Evolutionary conservation across 2,329 filamentous ascomycete genomes (phyloP), one percentile per base, ranked within the genome.

Genomic region (Onygenales sp.): DNA sequence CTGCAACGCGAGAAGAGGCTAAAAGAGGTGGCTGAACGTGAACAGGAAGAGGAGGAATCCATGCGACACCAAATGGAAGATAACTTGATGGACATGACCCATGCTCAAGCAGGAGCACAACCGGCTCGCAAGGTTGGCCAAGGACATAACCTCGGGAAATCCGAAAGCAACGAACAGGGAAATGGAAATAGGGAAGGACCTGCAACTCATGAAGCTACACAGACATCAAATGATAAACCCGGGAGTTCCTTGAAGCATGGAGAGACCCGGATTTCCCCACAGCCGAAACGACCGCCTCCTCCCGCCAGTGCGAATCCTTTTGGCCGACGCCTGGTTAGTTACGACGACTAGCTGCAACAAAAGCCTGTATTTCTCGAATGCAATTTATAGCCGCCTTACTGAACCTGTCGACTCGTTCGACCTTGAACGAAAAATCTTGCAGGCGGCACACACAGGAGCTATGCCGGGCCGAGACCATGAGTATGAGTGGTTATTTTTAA

Each of bases 1-100:
- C 73, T 95, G 40, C 74, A 87, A 31, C 81, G 81, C 57, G 74
- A 77, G 55, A 66, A 64, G 52, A 64, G 72, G 57, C 55, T 69
- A 9, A 56, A 72, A 49, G 58, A 65, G n/a, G 60, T 61, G 17
- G 46, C 33, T 37, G 33, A 39, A 10, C 21, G 17, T 27, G 46
- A 39, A n/a, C n/a, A 39, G 11, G 46, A 36, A 11, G 49, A 51
- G 14, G 42, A 7, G 14, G 13, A 36, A 33, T 17, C 9, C 31
- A 3, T 11, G 27, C 10, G n/a, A 27, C 9, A 49, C 6, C 3
- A 11, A 49, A n/a, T n/a, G 9, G 17, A 14, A 2, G 17, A n/a
- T 4, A 9, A 8, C 11, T 17, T 17, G 36, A 9, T 32, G 8
- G 46, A 13, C 33, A 10, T 32, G 2, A 17, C 9, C 34, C 46